Percentiles rank a stretch among this genome's conserved stretches.
Evolutionary conservation across 2,329 filamentous ascomycete species (phyloP).

Genomic region (Aspergillus bombycis): DNA sequence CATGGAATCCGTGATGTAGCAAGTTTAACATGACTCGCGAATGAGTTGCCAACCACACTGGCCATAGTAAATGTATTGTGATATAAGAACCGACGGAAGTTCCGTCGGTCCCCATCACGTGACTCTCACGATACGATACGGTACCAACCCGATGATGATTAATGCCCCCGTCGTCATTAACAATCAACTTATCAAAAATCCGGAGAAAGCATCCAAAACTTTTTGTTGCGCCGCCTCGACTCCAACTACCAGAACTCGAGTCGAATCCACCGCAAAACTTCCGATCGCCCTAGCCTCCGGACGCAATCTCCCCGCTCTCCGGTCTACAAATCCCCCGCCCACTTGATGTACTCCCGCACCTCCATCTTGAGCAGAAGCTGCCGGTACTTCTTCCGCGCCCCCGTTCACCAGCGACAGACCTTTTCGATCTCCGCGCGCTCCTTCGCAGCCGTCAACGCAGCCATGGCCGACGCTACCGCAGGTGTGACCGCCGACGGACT

Average conservation of each 20-base stretch:
- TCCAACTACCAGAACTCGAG: not conserved
- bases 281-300: not conserved
- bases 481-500: conserved; percentile 75
- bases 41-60: no score
- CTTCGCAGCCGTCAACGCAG: conserved; percentile 37
- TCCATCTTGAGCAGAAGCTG: conserved; percentile 43
- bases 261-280: not conserved
- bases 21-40: no score
- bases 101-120: no score
- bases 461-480: conserved; percentile 52
- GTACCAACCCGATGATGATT: not conserved
- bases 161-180: not conserved
- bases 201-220: not conserved
- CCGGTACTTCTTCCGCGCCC: conserved; percentile 41
- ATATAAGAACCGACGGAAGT: no score
- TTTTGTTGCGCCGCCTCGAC: not conserved
- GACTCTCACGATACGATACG: not conserved
- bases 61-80: no score
- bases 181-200: not conserved
- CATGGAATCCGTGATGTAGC: no score
- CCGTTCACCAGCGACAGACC: conserved; percentile 27
- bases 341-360: conserved; percentile 44
- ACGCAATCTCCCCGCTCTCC: not conserved
- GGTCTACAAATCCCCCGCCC: conserved; percentile 7
- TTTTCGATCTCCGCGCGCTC: conserved; percentile 41